A percentile compares a stretch with the other conserved stretches of the same genome.
phyloP scores from a whole-genome alignment of 176 grass and related monocot genomes.

The Hordeum marinum region DNA sequence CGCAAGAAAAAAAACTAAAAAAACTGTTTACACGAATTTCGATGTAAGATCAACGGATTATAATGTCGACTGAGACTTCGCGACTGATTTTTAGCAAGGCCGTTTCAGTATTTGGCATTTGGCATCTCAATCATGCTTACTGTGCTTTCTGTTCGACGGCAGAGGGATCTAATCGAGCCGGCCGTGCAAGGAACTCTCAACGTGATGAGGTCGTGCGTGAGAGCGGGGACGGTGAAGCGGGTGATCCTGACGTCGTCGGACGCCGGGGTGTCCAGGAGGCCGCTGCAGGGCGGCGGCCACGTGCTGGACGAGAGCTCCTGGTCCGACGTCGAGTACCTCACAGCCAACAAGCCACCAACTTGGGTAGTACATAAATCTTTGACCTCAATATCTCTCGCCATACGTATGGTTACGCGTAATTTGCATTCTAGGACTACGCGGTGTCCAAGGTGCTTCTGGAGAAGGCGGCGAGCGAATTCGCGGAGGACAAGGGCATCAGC shows the following conservation, averaged over 20 bases:
- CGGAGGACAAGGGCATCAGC: conserved; percentile 19
- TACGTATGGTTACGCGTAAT: too few relatives aligned
- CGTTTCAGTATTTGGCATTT: too few relatives aligned
- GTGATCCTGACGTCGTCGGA: conserved; percentile 31
- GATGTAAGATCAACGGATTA: too few relatives aligned
- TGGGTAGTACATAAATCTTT: not conserved
- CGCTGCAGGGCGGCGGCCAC: not conserved
- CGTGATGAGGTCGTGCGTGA: conserved; percentile 20
- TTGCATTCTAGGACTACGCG: conserved; percentile 12
- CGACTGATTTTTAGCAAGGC: too few relatives aligned
- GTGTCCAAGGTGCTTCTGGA: conserved; percentile 38
- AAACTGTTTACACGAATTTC: too few relatives aligned
- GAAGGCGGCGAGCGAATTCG: conserved; percentile 25
- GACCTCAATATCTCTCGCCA: not conserved
- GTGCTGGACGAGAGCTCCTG: conserved; percentile 25
- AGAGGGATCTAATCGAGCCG: conserved; percentile 36
- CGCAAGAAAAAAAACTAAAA: too few relatives aligned
- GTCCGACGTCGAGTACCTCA: conserved; percentile 23
- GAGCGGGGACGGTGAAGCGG: conserved; percentile 21
- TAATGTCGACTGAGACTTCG: too few relatives aligned
- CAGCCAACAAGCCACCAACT: not conserved
- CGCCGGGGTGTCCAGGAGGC: not conserved
- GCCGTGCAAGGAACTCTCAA: conserved; percentile 17
- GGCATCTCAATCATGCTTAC: too few relatives aligned
- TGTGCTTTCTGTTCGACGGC: not conserved